phyloP scores from a whole-genome alignment of 345 rosid genomes.

The Syzygium aqueum region DNA sequence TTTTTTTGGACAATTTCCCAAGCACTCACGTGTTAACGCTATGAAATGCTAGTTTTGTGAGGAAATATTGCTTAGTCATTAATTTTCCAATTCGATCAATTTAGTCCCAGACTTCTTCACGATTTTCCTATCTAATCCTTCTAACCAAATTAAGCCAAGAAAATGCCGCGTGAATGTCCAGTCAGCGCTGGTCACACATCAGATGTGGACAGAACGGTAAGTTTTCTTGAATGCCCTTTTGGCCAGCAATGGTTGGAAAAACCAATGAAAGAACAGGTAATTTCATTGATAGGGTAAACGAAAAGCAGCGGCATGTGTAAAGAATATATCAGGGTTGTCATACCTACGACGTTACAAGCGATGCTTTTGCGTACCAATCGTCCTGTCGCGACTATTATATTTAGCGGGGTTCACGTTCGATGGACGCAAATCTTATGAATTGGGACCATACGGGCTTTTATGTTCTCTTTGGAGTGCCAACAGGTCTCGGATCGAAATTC shows the following conservation, averaged over 20 bases:
- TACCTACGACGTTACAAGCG: background rate
- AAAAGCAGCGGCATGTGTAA: background rate
- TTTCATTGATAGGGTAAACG: background rate
- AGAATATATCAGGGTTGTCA: background rate
- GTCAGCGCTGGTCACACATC: accelerated
- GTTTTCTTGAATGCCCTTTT: background rate
- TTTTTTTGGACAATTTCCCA: no score
- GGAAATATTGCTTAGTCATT: background rate
- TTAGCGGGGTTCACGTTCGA: background rate
- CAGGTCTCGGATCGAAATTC: background rate
- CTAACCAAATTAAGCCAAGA: accelerated
- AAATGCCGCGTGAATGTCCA: background rate
- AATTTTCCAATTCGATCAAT: background rate
- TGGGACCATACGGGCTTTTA: background rate
- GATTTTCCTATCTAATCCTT: background rate
- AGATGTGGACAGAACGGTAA: accelerated
- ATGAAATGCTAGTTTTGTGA: background rate
- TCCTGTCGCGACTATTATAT: background rate
- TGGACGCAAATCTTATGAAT: background rate
- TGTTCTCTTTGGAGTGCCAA: background rate
- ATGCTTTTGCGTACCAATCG: background rate
- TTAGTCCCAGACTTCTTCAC: background rate
- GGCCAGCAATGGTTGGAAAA: background rate
- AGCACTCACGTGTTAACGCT: background rate
- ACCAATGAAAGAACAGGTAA: background rate